Conservation (phyloP, 1,284 basidiomycete species). For the Lignosus rhinocerotis region DNA sequence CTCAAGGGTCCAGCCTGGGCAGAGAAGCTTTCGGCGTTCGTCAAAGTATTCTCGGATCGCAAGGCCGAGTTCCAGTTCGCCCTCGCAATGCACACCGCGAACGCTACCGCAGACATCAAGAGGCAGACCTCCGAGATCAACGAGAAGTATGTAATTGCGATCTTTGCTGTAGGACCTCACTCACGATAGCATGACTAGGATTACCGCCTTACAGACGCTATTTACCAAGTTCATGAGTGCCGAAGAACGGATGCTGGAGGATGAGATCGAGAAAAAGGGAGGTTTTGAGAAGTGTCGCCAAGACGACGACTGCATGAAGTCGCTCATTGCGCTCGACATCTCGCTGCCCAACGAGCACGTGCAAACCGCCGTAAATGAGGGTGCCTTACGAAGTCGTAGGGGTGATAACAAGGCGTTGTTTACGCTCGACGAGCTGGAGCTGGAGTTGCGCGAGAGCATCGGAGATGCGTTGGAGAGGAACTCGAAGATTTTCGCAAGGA, state of each 20-base stretch:
- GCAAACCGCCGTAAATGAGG: background rate
- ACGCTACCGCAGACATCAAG: slow-evolving; percentile 35
- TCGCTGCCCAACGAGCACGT: background rate
- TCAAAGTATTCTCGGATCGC: slow-evolving; percentile 34
- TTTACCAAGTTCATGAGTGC: background rate
- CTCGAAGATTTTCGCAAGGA: slow-evolving; percentile 24
- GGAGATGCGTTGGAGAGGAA: slow-evolving; percentile 28
- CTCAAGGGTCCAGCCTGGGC: slow-evolving; percentile 42
- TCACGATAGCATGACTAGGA: slow-evolving; percentile 18
- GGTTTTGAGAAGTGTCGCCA: background rate
- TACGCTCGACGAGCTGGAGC: slow-evolving; percentile 11
- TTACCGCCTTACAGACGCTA: background rate
- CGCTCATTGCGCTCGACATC: slow-evolving; percentile 11
- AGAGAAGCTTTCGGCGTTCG: slow-evolving; percentile 34
- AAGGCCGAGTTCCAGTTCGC: slow-evolving; percentile 36
- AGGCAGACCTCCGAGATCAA: slow-evolving; percentile 32
- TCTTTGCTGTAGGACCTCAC: slow-evolving; percentile 15
- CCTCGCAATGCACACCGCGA: slow-evolving; percentile 36
- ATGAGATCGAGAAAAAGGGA: slow-evolving; percentile 33
- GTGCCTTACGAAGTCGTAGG: background rate
- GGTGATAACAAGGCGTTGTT: background rate
- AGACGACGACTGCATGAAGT: slow-evolving; percentile 21
- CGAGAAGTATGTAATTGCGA: slow-evolving; percentile 14
- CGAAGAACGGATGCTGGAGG: slow-evolving; percentile 17
- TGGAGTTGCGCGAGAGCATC: slow-evolving; percentile 24